Conservation (phyloP, 805 yeast species). For the Kluyveromyces starmeri region DNA sequence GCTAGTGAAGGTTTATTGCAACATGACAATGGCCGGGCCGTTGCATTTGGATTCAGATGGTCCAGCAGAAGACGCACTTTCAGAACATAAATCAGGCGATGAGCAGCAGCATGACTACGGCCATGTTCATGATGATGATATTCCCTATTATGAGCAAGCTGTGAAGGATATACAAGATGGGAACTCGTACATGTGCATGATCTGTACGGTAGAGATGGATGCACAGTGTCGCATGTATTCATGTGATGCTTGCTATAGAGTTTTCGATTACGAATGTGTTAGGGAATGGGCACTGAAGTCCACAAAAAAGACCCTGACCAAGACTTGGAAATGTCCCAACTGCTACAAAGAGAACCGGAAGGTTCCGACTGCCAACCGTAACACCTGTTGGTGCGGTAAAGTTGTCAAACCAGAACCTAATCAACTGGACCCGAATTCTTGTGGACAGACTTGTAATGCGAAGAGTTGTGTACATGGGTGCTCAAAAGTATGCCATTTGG, state of each 20-base stretch:
- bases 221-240: slow-evolving; percentile 64
- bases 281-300: slow-evolving; percentile 80
- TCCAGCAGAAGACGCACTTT: too few species aligned
- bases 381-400: slow-evolving; percentile 82
- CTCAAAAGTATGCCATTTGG: slow-evolving; percentile 74
- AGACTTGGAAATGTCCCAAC: slow-evolving; percentile 83
- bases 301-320: slow-evolving; percentile 49
- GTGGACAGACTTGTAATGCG: slow-evolving; percentile 74
- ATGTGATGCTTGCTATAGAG: slow-evolving; percentile 69
- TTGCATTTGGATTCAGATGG: too few species aligned
- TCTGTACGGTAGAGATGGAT: slow-evolving; percentile 79
- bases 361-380: slow-evolving; percentile 40
- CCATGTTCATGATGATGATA: slow-evolving; percentile 12
- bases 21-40: too few species aligned
- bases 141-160: slow-evolving; percentile 27
- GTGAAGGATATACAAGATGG: slow-evolving; percentile 29
- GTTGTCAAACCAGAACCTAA: slow-evolving; percentile 54
- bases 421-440: slow-evolving; percentile 64
- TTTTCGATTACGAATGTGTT: slow-evolving; percentile 79
- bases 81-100: too few species aligned
- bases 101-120: too few species aligned
- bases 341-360: slow-evolving; percentile 38
- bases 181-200: slow-evolving; percentile 74
- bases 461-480: slow-evolving; percentile 69
- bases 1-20: too few species aligned